Conservation (phyloP, 2,329 filamentous ascomycete species). For the Rhynchosporium graminicola region DNA sequence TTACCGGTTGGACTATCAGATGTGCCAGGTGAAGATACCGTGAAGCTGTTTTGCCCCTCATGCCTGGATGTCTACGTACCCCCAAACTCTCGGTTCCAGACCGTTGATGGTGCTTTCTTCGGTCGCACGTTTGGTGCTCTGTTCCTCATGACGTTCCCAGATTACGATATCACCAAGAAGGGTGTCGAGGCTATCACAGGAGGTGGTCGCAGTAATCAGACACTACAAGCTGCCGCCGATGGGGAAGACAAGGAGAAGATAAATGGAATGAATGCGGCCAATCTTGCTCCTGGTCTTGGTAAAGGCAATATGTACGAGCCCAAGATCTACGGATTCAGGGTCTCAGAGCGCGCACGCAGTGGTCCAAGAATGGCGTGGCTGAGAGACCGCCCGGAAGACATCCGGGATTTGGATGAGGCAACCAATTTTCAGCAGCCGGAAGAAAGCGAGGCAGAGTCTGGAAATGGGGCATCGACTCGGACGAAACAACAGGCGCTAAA, state of each 20-base stretch:
- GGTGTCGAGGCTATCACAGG: constrained; percentile 58
- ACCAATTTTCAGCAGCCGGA: constrained; percentile 55
- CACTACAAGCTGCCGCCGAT: constrained; percentile 44
- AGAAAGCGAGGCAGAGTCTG: constrained; percentile 53
- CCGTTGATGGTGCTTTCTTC: constrained; percentile 96
- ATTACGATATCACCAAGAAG: constrained; percentile 82
- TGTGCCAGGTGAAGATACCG: constrained; percentile 93
- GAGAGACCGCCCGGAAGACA: constrained; percentile 76
- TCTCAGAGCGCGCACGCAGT: constrained; percentile 84
- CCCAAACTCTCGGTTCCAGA: constrained; percentile 95
- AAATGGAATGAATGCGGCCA: constrained; percentile 84
- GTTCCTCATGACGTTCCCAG: constrained; percentile 98
- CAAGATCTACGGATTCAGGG: constrained; percentile 93
- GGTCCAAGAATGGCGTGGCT: constrained; percentile 98
- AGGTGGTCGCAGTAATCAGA: constrained; percentile 41
- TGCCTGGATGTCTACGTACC: constrained; percentile 97
- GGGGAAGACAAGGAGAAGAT: constrained; percentile 53
- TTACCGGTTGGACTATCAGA: constrained; percentile 93
- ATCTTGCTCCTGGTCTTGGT: constrained; percentile 87
- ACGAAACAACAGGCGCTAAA: constrained; percentile 21
- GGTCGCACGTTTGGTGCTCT: constrained; percentile 95
- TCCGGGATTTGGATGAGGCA: constrained; percentile 84
- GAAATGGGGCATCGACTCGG: constrained; percentile 28
- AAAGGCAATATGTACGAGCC: constrained; percentile 86
- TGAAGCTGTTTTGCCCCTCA: constrained; percentile 96